phyloP scores from a whole-genome alignment of 2,329 filamentous ascomycete genomes.

The Camillea tinctor region DNA sequence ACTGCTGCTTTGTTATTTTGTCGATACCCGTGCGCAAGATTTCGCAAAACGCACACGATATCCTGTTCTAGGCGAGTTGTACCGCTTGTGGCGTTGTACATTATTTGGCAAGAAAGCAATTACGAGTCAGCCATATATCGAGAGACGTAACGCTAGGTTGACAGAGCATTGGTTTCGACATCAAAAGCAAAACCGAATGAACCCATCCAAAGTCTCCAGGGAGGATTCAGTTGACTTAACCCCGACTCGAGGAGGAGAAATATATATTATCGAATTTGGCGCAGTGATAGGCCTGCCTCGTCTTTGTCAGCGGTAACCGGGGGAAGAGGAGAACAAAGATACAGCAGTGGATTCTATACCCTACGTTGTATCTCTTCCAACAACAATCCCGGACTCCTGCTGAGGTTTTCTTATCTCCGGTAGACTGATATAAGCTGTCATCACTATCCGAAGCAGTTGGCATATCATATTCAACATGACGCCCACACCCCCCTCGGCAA shows the following conservation, averaged over 20 bases:
- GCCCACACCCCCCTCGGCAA: slow-evolving; percentile 75
- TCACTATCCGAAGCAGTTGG: neutral
- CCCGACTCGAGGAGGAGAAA: neutral
- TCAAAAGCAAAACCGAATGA: neutral
- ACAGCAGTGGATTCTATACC: neutral
- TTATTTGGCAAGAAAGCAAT: neutral
- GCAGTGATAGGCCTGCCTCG: neutral
- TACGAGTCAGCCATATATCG: neutral
- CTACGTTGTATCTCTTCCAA: neutral
- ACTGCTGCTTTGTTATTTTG: too few relatives aligned
- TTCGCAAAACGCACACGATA: too few relatives aligned
- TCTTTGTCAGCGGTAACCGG: neutral
- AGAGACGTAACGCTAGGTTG: neutral
- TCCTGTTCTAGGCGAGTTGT: too few relatives aligned
- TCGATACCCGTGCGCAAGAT: too few relatives aligned
- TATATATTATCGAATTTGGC: neutral
- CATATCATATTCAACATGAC: slow-evolving; percentile 52
- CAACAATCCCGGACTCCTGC: neutral
- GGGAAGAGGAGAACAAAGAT: neutral
- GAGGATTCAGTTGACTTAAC: neutral
- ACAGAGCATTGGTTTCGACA: neutral
- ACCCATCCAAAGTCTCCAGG: neutral
- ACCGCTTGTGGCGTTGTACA: too few relatives aligned
- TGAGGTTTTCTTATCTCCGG: neutral
- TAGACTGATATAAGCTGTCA: neutral